Conservation (phyloP, 2,329 filamentous ascomycete genomes). For the Penicillium sp. region DNA sequence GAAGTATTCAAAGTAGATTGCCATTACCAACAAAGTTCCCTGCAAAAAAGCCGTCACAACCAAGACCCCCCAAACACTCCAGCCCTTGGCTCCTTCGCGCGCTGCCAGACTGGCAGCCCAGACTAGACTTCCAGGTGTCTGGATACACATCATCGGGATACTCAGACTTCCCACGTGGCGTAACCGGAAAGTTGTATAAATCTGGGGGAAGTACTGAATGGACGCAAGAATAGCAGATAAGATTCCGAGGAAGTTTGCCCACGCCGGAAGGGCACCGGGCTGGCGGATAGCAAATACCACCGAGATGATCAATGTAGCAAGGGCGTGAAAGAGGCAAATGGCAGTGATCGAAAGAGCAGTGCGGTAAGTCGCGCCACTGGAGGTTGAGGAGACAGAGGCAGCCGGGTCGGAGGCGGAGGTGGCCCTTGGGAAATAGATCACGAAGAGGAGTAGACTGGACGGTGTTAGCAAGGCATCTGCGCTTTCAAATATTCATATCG, state of each 20-base stretch:
- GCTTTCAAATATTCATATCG: background rate
- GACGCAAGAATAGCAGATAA: conserved; percentile 75
- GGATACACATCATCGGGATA: conserved; percentile 97
- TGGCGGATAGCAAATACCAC: conserved; percentile 65
- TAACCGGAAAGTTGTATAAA: conserved; percentile 83
- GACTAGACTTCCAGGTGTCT: conserved; percentile 88
- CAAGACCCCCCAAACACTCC: conserved; percentile 95
- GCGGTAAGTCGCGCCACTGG: conserved; percentile 66
- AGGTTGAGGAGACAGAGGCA: conserved; percentile 34
- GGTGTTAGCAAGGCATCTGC: background rate
- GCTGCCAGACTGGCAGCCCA: conserved; percentile 83
- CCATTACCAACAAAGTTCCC: conserved; percentile 76
- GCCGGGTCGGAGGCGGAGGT: conserved; percentile 50
- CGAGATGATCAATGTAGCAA: conserved; percentile 65
- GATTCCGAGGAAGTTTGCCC: conserved; percentile 84
- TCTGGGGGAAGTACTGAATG: conserved; percentile 93
- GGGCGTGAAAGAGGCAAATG: conserved; percentile 71
- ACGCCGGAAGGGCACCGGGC: conserved; percentile 66
- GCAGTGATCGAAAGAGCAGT: conserved; percentile 75
- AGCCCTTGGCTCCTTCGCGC: conserved; percentile 76
- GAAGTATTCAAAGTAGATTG: conserved; percentile 65
- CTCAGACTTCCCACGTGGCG: conserved; percentile 88
- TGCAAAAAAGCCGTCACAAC: conserved; percentile 84
- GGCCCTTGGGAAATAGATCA: conserved; percentile 83
- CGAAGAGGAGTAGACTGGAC: conserved; percentile 83